These are phyloP conservation scores for Naegleria fowleri DNA, from an alignment of 208 protist species.

Conservation along the genomic window DNA sequence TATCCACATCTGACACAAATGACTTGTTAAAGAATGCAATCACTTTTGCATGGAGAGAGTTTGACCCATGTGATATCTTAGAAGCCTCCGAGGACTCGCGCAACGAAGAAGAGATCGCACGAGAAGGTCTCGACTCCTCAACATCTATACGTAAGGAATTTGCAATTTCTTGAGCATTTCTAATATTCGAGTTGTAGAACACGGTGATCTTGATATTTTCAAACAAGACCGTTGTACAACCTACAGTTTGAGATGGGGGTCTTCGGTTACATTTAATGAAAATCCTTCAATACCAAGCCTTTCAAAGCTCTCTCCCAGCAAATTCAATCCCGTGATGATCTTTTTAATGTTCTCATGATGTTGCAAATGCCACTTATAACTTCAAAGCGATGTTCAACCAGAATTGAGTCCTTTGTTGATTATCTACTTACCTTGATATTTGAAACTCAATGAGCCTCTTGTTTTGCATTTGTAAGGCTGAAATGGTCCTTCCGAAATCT, in stretches of 20 bases:
- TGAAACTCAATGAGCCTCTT: background rate
- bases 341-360: slow-evolving; percentile 8
- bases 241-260: background rate
- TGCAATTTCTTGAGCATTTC: background rate
- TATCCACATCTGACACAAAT: background rate
- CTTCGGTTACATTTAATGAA: background rate
- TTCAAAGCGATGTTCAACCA: background rate
- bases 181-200: too few species aligned
- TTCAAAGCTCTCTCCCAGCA: background rate
- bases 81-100: background rate
- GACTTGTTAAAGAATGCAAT: background rate
- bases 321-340: background rate
- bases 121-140: too few species aligned
- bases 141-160: background rate
- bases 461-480: background rate
- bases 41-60: background rate
- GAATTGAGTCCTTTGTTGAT: background rate
- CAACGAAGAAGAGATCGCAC: background rate
- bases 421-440: background rate
- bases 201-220: background rate
- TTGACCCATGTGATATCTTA: background rate
- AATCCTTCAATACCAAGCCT: background rate
- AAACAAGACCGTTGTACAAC: background rate
- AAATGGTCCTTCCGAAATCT: background rate
- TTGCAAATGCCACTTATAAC: background rate